Conservation (phyloP, 352 stramenopile genomes). For the Globisporangium cylindrosporum region DNA sequence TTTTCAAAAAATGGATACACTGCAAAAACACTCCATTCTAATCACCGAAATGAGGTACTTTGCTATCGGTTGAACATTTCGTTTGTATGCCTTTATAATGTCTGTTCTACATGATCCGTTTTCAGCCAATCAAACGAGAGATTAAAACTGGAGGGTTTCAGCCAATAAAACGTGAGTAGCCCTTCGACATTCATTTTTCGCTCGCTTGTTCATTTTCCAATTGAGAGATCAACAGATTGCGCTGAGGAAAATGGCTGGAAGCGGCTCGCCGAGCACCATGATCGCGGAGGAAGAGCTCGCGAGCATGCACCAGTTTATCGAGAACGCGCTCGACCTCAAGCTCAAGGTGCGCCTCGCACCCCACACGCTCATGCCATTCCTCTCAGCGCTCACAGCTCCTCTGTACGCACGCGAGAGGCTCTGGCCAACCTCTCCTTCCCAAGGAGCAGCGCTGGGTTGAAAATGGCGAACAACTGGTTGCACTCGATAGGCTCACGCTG, state of each 20-base stretch:
- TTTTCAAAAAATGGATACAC: too few relatives aligned
- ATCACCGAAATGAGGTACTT: too few relatives aligned
- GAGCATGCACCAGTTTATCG: constrained; percentile 79
- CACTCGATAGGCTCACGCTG: neutral
- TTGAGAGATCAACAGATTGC: too few relatives aligned
- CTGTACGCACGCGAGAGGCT: neutral
- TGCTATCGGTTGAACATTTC: too few relatives aligned
- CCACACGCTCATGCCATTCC: neutral
- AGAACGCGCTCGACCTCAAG: constrained; percentile 78
- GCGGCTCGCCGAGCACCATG: constrained; percentile 4
- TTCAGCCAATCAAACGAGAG: too few relatives aligned
- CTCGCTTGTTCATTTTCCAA: too few relatives aligned
- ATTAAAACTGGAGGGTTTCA: too few relatives aligned
- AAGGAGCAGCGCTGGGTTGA: neutral
- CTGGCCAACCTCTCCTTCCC: neutral
- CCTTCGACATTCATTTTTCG: too few relatives aligned
- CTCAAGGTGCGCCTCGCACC: constrained; percentile 47
- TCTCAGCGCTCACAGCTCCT: neutral
- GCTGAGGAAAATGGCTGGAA: constrained; percentile 19
- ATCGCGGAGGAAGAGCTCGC: constrained; percentile 52
- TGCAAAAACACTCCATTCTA: too few relatives aligned
- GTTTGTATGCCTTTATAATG: too few relatives aligned
- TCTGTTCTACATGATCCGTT: too few relatives aligned
- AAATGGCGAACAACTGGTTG: neutral
- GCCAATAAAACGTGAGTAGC: too few relatives aligned